Conservation (phyloP, 2,329 filamentous ascomycete species). For the Verticillium zaregamsianum region DNA sequence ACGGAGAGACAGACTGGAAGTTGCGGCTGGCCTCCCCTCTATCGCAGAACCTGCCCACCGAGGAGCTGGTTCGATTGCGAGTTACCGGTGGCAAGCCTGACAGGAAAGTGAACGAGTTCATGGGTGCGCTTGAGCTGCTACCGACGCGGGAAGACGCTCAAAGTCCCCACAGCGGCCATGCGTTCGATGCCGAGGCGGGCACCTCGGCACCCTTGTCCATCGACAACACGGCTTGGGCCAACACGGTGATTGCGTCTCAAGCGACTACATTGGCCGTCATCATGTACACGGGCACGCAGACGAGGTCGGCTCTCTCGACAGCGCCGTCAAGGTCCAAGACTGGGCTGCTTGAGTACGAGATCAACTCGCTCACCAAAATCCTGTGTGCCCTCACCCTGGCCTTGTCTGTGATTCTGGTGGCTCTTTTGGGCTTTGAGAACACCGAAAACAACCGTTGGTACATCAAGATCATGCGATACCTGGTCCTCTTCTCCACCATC, state of each 20-base stretch:
- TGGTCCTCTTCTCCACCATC: conserved; percentile 98
- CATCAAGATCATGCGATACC: conserved; percentile 94
- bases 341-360: conserved; percentile 89
- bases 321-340: conserved; percentile 90
- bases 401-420: conserved; percentile 83
- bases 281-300: conserved; percentile 92
- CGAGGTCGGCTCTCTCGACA: conserved; percentile 88
- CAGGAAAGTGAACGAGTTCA: conserved; percentile 90
- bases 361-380: conserved; percentile 96
- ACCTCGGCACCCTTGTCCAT: conserved; percentile 76
- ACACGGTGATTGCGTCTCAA: conserved; percentile 93
- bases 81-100: conserved; percentile 88
- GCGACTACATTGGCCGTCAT: conserved; percentile 85
- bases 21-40: conserved; percentile 81
- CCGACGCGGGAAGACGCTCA: conserved; percentile 48
- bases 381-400: conserved; percentile 83
- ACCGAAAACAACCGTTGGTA: conserved; percentile 75
- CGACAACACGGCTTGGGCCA: conserved; percentile 98
- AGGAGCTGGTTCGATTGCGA: conserved; percentile 65
- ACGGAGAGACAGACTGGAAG: conserved; percentile 99
- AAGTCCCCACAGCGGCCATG: conserved; percentile 28
- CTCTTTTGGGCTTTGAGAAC: conserved; percentile 73
- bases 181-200: conserved; percentile 24
- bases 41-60: conserved; percentile 71
- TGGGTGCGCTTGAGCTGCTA: conserved; percentile 78